phyloP scores from a whole-genome alignment of 805 yeast species.

The Cyberlindnera japonica region DNA sequence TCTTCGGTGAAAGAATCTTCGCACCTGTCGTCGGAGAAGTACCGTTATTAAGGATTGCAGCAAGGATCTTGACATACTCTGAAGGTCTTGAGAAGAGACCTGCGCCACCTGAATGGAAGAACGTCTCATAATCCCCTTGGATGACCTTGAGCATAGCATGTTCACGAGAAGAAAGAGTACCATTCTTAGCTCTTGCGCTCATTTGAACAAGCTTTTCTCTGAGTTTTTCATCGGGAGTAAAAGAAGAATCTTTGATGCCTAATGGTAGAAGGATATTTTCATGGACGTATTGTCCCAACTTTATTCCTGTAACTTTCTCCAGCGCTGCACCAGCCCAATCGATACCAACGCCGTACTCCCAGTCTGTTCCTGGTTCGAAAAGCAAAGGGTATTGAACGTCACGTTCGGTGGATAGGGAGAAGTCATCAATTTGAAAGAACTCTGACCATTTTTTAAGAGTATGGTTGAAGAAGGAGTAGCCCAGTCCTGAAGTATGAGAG shows the following conservation, averaged over 20 bases:
- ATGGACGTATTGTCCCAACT: slow-evolving; percentile 28
- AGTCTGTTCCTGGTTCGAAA: slow-evolving; percentile 37
- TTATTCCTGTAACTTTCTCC: slow-evolving; percentile 29
- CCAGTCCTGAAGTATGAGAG: slow-evolving; percentile 37
- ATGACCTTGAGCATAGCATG: slow-evolving; percentile 10
- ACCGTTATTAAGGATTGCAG: slow-evolving; percentile 40
- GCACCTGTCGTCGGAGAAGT: slow-evolving; percentile 33
- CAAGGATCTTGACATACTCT: slow-evolving; percentile 38
- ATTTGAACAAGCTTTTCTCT: slow-evolving; percentile 24
- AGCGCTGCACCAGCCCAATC: slow-evolving; percentile 37
- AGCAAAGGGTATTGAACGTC: slow-evolving; percentile 26
- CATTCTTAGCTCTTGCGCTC: slow-evolving; percentile 21
- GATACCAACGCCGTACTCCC: slow-evolving; percentile 33
- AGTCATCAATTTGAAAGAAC: slow-evolving; percentile 17
- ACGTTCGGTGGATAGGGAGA: slow-evolving; percentile 10
- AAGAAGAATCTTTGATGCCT: slow-evolving; percentile 26
- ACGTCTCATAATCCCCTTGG: slow-evolving; percentile 2
- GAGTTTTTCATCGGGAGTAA: slow-evolving; percentile 23
- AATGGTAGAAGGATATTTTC: slow-evolving; percentile 31
- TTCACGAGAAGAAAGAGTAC: slow-evolving; percentile 6
- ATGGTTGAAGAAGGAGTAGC: slow-evolving; percentile 31
- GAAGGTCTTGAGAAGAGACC: slow-evolving; percentile 38
- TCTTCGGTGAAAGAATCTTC: slow-evolving; percentile 29
- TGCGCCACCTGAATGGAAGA: slow-evolving; percentile 39
- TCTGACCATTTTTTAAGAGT: slow-evolving; percentile 23